Evolutionary conservation across 1,284 basidiomycete genomes (phyloP), one percentile per base, ranked within the genome.

Genomic region (Ceratobasidium sp.): DNA sequence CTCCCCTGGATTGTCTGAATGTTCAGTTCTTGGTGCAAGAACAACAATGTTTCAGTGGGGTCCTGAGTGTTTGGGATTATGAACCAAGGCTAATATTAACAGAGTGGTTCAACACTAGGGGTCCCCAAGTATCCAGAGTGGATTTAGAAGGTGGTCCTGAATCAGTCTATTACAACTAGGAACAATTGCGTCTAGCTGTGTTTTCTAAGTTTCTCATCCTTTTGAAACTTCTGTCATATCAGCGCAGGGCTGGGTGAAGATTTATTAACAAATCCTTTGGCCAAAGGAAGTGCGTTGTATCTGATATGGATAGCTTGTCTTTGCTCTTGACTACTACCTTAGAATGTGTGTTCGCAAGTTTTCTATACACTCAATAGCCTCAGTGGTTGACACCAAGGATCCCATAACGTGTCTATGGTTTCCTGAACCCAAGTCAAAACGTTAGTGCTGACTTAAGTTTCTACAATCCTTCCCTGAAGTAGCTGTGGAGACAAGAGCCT

Each of bases 61-160:
- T n/a, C n/a, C n/a, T n/a, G n/a, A n/a, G n/a, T n/a, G 47, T 23
- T 49, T 49, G 47, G 47, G 47, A 49, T 49, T 49, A 49, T 49
- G 47, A 49, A 49, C 47, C 47, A 49, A 49, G 47, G 47, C 47
- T 49, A 5, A 49, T 49, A n/a, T 9, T 9, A n/a, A 18, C 23
- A 49, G n/a, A 18, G 47, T 9, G 47, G 47, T 49, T 49, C 47
- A 49, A 23, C 47, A n/a, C 5, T n/a, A 6, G 7, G 6, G n/a
- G 7, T 9, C 23, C 47, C n/a, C 6, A n/a, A 23, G 47, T 16
- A 9, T 49, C n/a, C 23, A 23, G 23, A 49, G 47, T 49, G 47
- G 16, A 18, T 49, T 49, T 49, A 8, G 7, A 5, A n/a, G 47
- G 47, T 9, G 18, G 18, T 9, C 9, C 16, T 9, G 16, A 23